Conservation (phyloP, 1,139 yeast genomes). For the Sugiyamaella xylanicola region DNA sequence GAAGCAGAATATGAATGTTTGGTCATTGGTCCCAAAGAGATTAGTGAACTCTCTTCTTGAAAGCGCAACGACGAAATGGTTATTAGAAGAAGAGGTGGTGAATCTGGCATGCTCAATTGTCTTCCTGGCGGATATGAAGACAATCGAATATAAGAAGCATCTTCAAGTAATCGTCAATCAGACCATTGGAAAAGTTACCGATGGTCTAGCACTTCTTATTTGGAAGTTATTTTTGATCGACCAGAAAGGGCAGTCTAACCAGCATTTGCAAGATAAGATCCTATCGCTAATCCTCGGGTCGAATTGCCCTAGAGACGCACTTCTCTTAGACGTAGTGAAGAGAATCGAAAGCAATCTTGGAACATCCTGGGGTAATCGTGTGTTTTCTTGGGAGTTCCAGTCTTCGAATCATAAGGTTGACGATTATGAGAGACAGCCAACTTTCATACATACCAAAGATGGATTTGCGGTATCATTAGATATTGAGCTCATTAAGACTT, state of each 20-base stretch:
- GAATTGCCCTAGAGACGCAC: conserved; percentile 58
- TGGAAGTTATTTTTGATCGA: conserved; percentile 45
- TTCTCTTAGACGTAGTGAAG: conserved; percentile 58
- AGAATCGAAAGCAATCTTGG: conserved; percentile 57
- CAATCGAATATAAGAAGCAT: conserved; percentile 54
- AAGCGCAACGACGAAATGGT: conserved; percentile 59
- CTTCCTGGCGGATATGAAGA: conserved; percentile 44
- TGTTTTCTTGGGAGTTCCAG: conserved; percentile 67
- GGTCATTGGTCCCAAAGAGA: conserved; percentile 51
- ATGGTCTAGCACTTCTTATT: conserved; percentile 29
- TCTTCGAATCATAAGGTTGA: conserved; percentile 36
- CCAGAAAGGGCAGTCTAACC: conserved; percentile 51
- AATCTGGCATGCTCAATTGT: conserved; percentile 49
- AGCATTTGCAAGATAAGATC: conserved; percentile 51
- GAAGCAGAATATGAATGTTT: conserved; percentile 39
- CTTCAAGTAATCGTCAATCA: conserved; percentile 67
- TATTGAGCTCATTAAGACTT: conserved; percentile 53
- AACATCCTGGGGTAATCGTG: conserved; percentile 59
- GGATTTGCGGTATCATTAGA: conserved; percentile 60
- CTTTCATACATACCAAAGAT: conserved; percentile 42
- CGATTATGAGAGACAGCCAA: conserved; percentile 29
- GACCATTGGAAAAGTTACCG: conserved; percentile 13
- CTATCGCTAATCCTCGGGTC: conserved; percentile 65
- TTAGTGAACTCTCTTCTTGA: conserved; percentile 70
- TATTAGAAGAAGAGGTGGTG: conserved; percentile 47